Conservation (phyloP, 176 grass and related monocot species). For the Raddia distichophylla region DNA sequence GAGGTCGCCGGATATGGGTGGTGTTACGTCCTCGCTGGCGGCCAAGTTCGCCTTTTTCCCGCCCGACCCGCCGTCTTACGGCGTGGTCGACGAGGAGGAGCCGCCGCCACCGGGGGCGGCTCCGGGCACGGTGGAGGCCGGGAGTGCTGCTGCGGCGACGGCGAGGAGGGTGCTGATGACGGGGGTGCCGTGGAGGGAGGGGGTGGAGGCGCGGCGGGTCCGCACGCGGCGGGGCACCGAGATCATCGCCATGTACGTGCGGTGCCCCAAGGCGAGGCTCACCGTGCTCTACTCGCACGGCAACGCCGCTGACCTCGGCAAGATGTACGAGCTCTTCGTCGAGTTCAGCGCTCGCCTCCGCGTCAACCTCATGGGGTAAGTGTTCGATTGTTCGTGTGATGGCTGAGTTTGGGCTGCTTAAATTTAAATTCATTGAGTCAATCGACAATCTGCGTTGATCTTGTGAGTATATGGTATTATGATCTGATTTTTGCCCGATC, state of each 20-base stretch:
- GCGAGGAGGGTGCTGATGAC: constrained; percentile 44
- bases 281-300: constrained; percentile 98
- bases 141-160: background rate
- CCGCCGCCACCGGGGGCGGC: constrained; percentile 14
- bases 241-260: constrained; percentile 76
- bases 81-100: constrained; percentile 53
- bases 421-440: background rate
- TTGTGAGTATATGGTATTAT: background rate
- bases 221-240: constrained; percentile 62
- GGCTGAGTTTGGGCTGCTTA: background rate
- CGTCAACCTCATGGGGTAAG: constrained; percentile 93
- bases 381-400: constrained; percentile 33
- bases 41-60: constrained; percentile 86
- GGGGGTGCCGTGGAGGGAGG: constrained; percentile 52
- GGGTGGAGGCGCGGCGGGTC: constrained; percentile 72
- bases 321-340: constrained; percentile 76
- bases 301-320: constrained; percentile 94
- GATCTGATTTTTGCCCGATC: background rate
- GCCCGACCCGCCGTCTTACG: constrained; percentile 71
- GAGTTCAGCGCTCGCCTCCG: constrained; percentile 68
- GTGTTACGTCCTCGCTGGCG: constrained; percentile 78
- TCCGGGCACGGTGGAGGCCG: background rate
- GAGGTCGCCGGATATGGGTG: constrained; percentile 65
- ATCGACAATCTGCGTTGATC: background rate
- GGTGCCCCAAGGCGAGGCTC: constrained; percentile 58